A percentile compares a stretch with the other conserved stretches of the same genome.
phyloP scores from a whole-genome alignment of 1,139 yeast species.

The Arxiozyma telluris region DNA sequence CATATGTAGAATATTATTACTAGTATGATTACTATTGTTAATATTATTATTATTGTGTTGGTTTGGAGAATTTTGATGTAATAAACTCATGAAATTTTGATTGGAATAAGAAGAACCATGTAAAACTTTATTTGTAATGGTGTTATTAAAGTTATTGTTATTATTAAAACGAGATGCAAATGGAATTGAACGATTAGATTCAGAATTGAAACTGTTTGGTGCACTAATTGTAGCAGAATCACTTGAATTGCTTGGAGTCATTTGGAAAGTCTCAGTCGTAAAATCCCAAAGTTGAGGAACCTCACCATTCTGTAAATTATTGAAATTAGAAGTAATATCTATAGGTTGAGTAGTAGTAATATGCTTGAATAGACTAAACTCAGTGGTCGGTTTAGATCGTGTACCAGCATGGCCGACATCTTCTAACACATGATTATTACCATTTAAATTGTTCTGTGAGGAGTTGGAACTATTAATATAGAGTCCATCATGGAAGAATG shows the following conservation, averaged over 20 bases:
- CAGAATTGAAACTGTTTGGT: conserved; percentile 28
- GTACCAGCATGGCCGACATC: conserved; percentile 2
- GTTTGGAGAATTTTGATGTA: neutral
- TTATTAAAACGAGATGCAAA: conserved; percentile 4
- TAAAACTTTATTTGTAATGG: neutral
- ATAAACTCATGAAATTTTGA: neutral
- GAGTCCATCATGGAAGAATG: conserved; percentile 5
- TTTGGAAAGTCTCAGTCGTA: conserved; percentile 28
- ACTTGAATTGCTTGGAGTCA: conserved; percentile 30
- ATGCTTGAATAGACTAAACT: neutral
- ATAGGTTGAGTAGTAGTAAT: conserved; percentile 12
- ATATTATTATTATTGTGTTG: conserved; percentile 5
- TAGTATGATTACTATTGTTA: too few species aligned
- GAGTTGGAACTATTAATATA: conserved; percentile 1
- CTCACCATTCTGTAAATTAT: conserved; percentile 31
- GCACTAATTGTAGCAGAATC: conserved; percentile 32
- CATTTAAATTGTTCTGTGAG: neutral
- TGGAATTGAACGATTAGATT: conserved; percentile 4
- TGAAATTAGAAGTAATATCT: conserved; percentile 13
- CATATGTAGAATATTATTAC: conserved; percentile 2
- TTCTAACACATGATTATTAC: conserved; percentile 3
- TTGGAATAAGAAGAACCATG: neutral
- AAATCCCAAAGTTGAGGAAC: conserved; percentile 32
- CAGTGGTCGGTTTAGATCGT: neutral
- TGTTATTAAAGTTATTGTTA: neutral